These are phyloP conservation scores for Actinidia arguta DNA, from an alignment of 179 eudicot genomes.

Conservation along the genomic window DNA sequence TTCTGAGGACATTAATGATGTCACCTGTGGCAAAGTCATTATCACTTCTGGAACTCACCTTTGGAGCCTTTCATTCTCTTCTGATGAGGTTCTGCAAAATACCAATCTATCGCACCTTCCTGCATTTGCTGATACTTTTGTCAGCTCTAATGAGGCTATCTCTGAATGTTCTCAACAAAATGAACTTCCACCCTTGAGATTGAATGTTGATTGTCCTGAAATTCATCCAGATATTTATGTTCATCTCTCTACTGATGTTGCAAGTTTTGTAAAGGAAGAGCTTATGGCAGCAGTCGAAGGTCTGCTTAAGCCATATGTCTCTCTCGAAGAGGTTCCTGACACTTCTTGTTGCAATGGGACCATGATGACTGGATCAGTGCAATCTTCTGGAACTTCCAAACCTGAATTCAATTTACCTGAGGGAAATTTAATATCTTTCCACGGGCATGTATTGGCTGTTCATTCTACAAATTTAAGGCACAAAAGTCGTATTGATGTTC, in stretches of 20 bases:
- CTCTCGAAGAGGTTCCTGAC: constrained; percentile 29
- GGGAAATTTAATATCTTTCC: constrained; percentile 71
- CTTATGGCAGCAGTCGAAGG: constrained; percentile 37
- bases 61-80: constrained; percentile 62
- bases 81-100: constrained; percentile 37
- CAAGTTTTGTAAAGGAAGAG: constrained; percentile 34
- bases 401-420: constrained; percentile 50
- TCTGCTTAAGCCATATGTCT: constrained; percentile 29
- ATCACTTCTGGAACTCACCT: constrained; percentile 49
- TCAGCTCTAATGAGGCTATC: constrained; percentile 25
- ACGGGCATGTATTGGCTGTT: constrained; percentile 67
- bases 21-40: constrained; percentile 35
- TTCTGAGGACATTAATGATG: constrained; percentile 28
- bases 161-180: constrained; percentile 30
- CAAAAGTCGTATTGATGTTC: constrained; percentile 31
- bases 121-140: constrained; percentile 25
- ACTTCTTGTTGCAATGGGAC: constrained; percentile 27
- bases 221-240: constrained; percentile 55
- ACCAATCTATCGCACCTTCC: constrained; percentile 31
- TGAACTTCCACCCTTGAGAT: constrained; percentile 38
- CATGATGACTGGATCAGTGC: constrained; percentile 26
- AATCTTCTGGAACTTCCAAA: constrained; percentile 31
- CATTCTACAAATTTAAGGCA: constrained; percentile 32
- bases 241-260: constrained; percentile 44
- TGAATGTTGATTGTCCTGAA: constrained; percentile 31